Conservation (phyloP, 106 monocot species). For the Platanthera guangdongensis region DNA sequence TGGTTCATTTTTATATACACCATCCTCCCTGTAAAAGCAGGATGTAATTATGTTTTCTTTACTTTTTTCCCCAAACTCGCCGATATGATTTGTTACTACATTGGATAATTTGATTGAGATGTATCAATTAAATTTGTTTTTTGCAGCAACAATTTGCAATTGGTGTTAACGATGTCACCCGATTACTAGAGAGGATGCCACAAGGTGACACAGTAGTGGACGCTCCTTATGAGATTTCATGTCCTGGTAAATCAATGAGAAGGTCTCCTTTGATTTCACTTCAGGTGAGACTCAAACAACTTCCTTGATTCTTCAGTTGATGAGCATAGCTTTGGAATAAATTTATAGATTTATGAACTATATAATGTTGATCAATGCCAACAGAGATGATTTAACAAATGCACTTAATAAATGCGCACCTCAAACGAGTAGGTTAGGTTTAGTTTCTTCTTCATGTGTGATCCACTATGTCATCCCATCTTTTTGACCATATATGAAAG, state of each 20-base stretch:
- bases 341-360: too few species aligned
- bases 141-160: conserved; percentile 77
- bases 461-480: too few species aligned
- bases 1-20: neutral
- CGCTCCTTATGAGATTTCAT: neutral
- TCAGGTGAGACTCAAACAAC: conserved; percentile 40
- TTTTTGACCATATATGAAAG: too few species aligned
- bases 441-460: too few species aligned
- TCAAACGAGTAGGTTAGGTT: too few species aligned
- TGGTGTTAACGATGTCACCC: conserved; percentile 81
- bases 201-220: neutral
- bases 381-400: too few species aligned
- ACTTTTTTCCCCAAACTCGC: neutral
- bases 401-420: too few species aligned
- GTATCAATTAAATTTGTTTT: neutral
- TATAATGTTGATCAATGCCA: too few species aligned
- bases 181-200: conserved; percentile 85
- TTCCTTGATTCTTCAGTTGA: neutral
- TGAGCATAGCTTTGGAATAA: too few species aligned
- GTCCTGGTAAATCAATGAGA: neutral
- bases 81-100: neutral
- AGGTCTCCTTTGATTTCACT: conserved; percentile 37
- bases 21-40: neutral
- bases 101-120: neutral
- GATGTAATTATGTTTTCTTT: neutral